Percentiles rank a stretch among this genome's conserved stretches.
Conservation (phyloP, 2,329 filamentous ascomycete genomes). For the Fusarium decemcellulare region DNA sequence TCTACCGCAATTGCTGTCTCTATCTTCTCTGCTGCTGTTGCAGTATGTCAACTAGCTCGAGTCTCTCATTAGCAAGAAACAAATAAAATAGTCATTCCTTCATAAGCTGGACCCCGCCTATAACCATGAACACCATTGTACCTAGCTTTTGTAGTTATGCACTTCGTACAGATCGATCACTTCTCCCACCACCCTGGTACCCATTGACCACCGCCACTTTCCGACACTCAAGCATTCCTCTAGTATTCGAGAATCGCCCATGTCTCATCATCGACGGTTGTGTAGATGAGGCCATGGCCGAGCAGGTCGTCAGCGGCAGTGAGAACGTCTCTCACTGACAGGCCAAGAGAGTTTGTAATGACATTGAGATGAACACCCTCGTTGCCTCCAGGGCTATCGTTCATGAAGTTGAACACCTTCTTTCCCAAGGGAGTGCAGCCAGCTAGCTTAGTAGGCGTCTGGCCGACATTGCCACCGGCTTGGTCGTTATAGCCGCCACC, state of each 20-base stretch:
- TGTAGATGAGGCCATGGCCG: conserved; percentile 82
- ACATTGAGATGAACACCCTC: conserved; percentile 88
- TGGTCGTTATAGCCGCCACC: conserved; percentile 59
- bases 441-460: conserved; percentile 56
- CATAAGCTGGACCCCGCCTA: conserved; percentile 39
- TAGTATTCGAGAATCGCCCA: conserved; percentile 86
- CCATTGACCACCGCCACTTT: neutral
- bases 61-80: conserved; percentile 46
- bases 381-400: conserved; percentile 77
- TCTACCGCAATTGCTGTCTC: conserved; percentile 35
- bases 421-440: conserved; percentile 70
- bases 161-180: conserved; percentile 16
- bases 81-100: conserved; percentile 46
- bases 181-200: neutral
- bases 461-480: conserved; percentile 54
- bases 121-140: conserved; percentile 47
- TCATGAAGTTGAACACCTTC: conserved; percentile 80
- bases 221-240: conserved; percentile 6
- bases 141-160: conserved; percentile 34
- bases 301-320: conserved; percentile 87
- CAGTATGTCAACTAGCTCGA: conserved; percentile 39
- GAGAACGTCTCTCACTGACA: conserved; percentile 79
- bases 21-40: conserved; percentile 20
- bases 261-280: conserved; percentile 92
- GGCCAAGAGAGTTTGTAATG: conserved; percentile 75